Percentiles rank a stretch among this genome's conserved stretches.
phyloP scores from a whole-genome alignment of 2,329 filamentous ascomycete species.

The Ploettnerulaceae sp. region DNA sequence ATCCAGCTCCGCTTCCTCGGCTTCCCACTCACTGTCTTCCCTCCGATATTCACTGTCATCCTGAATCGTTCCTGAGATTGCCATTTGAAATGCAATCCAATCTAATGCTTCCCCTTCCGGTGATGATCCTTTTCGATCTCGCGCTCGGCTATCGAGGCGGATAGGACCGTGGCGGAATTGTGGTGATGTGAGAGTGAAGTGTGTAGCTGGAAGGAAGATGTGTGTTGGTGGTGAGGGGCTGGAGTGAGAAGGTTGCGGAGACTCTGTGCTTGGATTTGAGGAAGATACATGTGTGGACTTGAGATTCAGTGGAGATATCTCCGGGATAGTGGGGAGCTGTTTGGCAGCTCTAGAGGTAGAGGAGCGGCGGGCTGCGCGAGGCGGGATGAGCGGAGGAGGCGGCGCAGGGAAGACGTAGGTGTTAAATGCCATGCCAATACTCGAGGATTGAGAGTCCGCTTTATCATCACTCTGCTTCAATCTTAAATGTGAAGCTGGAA shows the following conservation, averaged over 20 bases:
- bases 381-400: conserved; percentile 12
- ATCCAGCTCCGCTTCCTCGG: conserved; percentile 21
- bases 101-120: conserved; percentile 47
- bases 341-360: conserved; percentile 20
- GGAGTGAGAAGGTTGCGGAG: conserved; percentile 3
- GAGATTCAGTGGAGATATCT: conserved; percentile 31
- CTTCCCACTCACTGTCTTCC: conserved; percentile 17
- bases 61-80: conserved; percentile 53
- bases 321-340: conserved; percentile 41
- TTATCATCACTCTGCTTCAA: neutral
- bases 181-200: conserved; percentile 46
- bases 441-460: neutral
- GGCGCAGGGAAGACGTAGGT: conserved; percentile 33
- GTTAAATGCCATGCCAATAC: conserved; percentile 18
- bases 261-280: neutral
- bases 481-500: neutral
- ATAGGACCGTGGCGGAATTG: conserved; percentile 52
- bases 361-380: conserved; percentile 23
- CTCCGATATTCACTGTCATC: conserved; percentile 36
- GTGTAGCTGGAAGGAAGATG: conserved; percentile 38
- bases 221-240: conserved; percentile 26
- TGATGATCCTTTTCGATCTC: conserved; percentile 22
- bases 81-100: conserved; percentile 63
- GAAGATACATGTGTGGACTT: neutral
- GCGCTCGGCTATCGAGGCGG: conserved; percentile 41